Conservation (phyloP, 345 rosid genomes). For the Jatropha curcas region DNA sequence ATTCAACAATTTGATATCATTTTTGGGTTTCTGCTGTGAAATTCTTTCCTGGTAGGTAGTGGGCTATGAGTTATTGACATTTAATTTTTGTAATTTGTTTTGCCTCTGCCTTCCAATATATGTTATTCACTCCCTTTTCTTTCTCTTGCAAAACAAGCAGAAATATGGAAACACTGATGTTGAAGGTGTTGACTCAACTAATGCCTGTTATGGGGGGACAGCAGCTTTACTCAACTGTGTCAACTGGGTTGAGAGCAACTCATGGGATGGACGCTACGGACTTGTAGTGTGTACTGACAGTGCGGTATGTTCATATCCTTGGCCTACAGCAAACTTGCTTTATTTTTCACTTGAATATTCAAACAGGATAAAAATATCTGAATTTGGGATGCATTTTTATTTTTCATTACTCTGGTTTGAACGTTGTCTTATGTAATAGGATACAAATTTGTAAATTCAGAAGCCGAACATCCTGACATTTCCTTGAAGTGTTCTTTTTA, state of each 20-base stretch:
- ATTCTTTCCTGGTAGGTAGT: not conserved
- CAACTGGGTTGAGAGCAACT: conserved; percentile 97
- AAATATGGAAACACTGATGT: conserved; percentile 91
- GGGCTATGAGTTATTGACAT: not conserved
- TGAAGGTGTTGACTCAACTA: conserved; percentile 97
- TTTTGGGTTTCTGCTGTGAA: conserved; percentile 7
- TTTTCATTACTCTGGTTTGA: conserved; percentile 2
- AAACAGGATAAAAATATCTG: not conserved
- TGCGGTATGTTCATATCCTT: conserved; percentile 63
- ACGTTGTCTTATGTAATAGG: not conserved
- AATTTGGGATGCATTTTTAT: conserved; percentile 11
- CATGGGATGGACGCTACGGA: conserved; percentile 99
- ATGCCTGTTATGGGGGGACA: conserved; percentile 99
- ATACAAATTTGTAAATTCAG: not conserved
- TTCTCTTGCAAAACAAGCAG: conserved; percentile 48
- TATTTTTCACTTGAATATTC: not conserved
- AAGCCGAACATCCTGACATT: not conserved
- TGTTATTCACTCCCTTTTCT: conserved; percentile 10
- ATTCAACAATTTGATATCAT: not conserved
- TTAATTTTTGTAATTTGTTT: not conserved
- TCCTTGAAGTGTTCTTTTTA: conserved; percentile 5
- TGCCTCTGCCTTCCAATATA: not conserved
- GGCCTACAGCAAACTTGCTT: not conserved
- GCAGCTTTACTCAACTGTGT: conserved; percentile 97
- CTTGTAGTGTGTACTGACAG: conserved; percentile 96